Evolutionary conservation across 2,329 filamentous ascomycete genomes (phyloP).

Genomic region (Juglanconis oblonga): DNA sequence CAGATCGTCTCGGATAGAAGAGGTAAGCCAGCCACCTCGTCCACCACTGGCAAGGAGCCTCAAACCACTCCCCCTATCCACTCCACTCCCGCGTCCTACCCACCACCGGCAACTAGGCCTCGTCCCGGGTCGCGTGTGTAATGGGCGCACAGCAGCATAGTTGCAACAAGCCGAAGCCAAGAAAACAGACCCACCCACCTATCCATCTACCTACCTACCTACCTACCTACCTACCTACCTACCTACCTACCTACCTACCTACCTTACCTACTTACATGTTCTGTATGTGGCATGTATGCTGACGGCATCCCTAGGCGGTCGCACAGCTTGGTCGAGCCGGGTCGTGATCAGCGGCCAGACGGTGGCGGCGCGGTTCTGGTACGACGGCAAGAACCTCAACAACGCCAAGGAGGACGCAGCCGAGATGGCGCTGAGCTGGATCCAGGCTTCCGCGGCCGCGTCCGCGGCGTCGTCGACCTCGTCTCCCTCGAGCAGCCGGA

Average conservation of each 20-base stretch:
- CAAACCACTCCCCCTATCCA: not conserved
- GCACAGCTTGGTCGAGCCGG: conserved; percentile 84
- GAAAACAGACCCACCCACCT: not conserved
- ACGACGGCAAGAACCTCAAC: conserved; percentile 82
- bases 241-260: not conserved
- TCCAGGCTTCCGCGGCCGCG: conserved; percentile 32
- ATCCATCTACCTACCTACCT: not conserved
- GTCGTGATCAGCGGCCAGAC: conserved; percentile 67
- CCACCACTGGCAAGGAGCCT: not conserved
- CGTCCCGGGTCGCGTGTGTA: not conserved
- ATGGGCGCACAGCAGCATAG: not conserved
- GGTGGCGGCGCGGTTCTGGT: conserved; percentile 80
- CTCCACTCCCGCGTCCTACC: conserved; percentile 24
- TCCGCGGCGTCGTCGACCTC: conserved; percentile 29
- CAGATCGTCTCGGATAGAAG: conserved; percentile 32
- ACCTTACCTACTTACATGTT: not conserved
- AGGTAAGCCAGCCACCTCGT: conserved; percentile 24
- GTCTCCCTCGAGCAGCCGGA: conserved; percentile 37
- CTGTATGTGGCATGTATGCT: not conserved
- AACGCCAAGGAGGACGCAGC: conserved; percentile 91
- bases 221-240: not conserved
- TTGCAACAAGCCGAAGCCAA: not conserved
- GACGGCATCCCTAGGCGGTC: conserved; percentile 60
- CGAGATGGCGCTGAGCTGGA: conserved; percentile 67
- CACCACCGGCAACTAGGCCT: not conserved